Percentiles rank a stretch among this genome's conserved stretches.
Conservation (phyloP, 2,329 filamentous ascomycete species). For the Paraconiothyrium sp. region DNA sequence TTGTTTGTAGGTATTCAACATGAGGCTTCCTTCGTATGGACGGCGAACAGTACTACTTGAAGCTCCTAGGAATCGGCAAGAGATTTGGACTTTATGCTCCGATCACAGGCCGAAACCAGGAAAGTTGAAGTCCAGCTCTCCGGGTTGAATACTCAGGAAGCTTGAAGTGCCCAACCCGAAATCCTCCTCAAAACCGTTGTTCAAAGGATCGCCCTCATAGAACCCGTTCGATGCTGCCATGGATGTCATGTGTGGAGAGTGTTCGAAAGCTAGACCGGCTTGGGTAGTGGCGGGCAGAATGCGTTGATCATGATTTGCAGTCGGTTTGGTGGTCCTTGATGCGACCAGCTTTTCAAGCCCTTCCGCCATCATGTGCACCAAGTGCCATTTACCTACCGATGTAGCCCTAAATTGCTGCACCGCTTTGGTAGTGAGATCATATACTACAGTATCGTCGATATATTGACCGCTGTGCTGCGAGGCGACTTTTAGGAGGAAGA, state of each 20-base stretch:
- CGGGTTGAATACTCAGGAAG: conserved; percentile 40
- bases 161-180: conserved; percentile 34
- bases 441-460: conserved; percentile 50
- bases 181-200: conserved; percentile 32
- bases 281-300: conserved; percentile 1
- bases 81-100: background rate
- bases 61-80: background rate
- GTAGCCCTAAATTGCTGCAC: conserved; percentile 54
- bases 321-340: conserved; percentile 24
- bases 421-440: conserved; percentile 50
- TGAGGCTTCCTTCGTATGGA: too few relatives aligned
- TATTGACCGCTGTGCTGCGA: conserved; percentile 54
- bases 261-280: conserved; percentile 18
- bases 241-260: conserved; percentile 21
- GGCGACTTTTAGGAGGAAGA: conserved; percentile 61
- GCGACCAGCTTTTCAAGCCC: conserved; percentile 55
- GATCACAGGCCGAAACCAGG: conserved; percentile 30
- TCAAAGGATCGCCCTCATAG: conserved; percentile 21
- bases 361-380: conserved; percentile 58
- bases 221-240: conserved; percentile 22
- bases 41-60: background rate
- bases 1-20: too few relatives aligned
- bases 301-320: conserved; percentile 16
- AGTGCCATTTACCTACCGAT: conserved; percentile 56
- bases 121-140: conserved; percentile 36